Conservation (phyloP, 2,329 filamentous ascomycete genomes). For the Didymellaceae sp. region DNA sequence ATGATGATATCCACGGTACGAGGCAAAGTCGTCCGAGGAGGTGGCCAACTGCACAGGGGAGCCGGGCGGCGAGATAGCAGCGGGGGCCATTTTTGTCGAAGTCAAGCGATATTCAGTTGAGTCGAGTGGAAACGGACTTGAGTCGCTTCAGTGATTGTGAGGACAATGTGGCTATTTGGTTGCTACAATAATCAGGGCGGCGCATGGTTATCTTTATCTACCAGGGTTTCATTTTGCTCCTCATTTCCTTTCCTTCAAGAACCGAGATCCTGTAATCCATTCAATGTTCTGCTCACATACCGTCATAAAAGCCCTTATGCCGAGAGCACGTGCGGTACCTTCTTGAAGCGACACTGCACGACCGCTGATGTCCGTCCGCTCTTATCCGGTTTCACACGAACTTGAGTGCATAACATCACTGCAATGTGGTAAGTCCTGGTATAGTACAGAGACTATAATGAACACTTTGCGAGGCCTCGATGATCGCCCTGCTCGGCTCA, state of each 20-base stretch:
- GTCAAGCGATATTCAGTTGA: not conserved
- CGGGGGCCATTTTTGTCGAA: slow-evolving; percentile 39
- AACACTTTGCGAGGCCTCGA: no score
- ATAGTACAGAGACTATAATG: no score
- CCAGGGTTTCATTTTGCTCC: slow-evolving; percentile 10
- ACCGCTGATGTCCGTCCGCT: slow-evolving; percentile 32
- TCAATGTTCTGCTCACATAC: slow-evolving; percentile 21
- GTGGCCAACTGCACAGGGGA: slow-evolving; percentile 37
- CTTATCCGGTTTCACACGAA: slow-evolving; percentile 22
- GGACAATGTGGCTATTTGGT: not conserved
- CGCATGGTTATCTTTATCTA: slow-evolving; percentile 22
- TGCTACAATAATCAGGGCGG: slow-evolving; percentile 3
- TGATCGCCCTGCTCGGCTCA: no score
- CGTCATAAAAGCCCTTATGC: slow-evolving; percentile 35
- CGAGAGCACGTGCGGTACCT: slow-evolving; percentile 35
- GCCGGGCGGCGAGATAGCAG: slow-evolving; percentile 52
- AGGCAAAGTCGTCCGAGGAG: slow-evolving; percentile 46
- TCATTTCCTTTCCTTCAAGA: slow-evolving; percentile 27
- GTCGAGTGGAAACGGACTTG: not conserved
- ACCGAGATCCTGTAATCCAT: slow-evolving; percentile 25
- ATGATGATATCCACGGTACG: slow-evolving; percentile 87
- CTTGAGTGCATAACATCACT: not conserved
- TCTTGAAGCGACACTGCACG: slow-evolving; percentile 21
- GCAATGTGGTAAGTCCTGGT: not conserved
- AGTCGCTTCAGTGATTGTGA: not conserved